Conservation (phyloP, 208 protist species). For the Crithidia sp. region DNA sequence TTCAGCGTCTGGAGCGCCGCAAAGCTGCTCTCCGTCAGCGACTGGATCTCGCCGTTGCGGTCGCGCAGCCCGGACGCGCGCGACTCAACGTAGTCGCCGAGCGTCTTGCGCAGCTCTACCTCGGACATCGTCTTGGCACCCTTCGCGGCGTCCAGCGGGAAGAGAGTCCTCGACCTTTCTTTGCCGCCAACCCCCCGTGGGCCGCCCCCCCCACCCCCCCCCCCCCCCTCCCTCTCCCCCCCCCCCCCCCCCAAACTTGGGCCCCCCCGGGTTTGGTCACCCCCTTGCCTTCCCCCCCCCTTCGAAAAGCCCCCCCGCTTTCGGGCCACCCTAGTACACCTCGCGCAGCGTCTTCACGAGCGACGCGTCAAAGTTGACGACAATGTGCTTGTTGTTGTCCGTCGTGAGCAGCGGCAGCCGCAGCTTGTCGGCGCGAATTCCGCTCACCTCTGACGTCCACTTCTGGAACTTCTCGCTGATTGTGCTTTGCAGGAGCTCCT, state of each 20-base stretch:
- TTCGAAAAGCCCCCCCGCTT: too few relatives aligned
- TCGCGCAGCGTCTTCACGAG: conserved; percentile 96
- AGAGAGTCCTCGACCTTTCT: conserved; percentile 73
- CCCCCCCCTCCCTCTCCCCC: too few relatives aligned
- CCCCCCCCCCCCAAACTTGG: too few relatives aligned
- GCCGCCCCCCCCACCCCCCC: too few relatives aligned
- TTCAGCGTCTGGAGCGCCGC: conserved; percentile 88
- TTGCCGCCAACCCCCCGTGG: too few relatives aligned
- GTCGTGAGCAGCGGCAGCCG: conserved; percentile 91
- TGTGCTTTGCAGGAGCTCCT: conserved; percentile 56
- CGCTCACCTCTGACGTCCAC: conserved; percentile 92
- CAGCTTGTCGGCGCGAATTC: conserved; percentile 93
- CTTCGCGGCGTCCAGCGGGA: conserved; percentile 84
- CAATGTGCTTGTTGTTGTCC: conserved; percentile 58
- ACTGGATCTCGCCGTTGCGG: conserved; percentile 83
- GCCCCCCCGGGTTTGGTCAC: too few relatives aligned
- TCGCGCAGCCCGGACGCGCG: conserved; percentile 57
- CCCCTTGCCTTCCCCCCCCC: too few relatives aligned
- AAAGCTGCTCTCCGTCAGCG: conserved; percentile 74
- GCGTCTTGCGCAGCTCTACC: conserved; percentile 86
- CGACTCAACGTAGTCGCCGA: conserved; percentile 77
- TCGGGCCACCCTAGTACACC: too few relatives aligned
- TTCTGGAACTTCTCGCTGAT: conserved; percentile 86
- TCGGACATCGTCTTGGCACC: conserved; percentile 91
- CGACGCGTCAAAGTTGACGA: conserved; percentile 97